Evolutionary conservation across 2,329 filamentous ascomycete species (phyloP), one percentile per base, ranked within the genome.

Genomic region (Penicillium sp.): DNA sequence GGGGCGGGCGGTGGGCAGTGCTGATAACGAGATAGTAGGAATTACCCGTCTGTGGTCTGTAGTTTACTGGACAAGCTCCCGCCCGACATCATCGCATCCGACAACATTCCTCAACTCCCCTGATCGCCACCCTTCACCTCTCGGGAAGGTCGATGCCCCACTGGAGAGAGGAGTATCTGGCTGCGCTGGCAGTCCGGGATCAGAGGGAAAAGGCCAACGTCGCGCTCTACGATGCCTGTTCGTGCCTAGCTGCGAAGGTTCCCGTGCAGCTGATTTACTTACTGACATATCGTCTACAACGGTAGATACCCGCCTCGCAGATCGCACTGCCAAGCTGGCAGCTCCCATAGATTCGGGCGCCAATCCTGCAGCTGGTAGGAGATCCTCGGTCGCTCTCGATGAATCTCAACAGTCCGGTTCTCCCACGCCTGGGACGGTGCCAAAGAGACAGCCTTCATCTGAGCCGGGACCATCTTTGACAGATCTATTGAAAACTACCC

Each of bases 111-210:
- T 54, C 58, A 63, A 58, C 5, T 56, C 60, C 55, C 58, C 35
- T 56, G 37, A 47, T 61, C 65, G 17, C 5, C 10, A 17, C 26
- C n/a, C 35, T 26, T 38, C 15, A 17, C 15, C 24, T 30, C n/a
- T 45, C 13, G 22, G 53, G n/a, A 61, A 59, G 65, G 68, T 57
- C 62, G 58, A 88, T 88, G 86, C 84, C 87, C 66, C 86, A 86
- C 81, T 96, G 93, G 91, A 86, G 89, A 72, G 88, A 91, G 68
- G 91, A 96, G 72, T 97, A 96, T 77, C 83, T 91, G 65, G 83
- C 86, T 64, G 89, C 90, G 67, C 83, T 98, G 67, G 85, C 88
- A 69, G 88, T 90, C 71, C 84, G 88, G 66, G 91, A 92, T 71
- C 85, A 88, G 72, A 85, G 87, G 65, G 90, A 92, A 72, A 84